Base-by-base conservation (phyloP, 805 yeast genomes). In the Kodamaea laetipori region DNA sequence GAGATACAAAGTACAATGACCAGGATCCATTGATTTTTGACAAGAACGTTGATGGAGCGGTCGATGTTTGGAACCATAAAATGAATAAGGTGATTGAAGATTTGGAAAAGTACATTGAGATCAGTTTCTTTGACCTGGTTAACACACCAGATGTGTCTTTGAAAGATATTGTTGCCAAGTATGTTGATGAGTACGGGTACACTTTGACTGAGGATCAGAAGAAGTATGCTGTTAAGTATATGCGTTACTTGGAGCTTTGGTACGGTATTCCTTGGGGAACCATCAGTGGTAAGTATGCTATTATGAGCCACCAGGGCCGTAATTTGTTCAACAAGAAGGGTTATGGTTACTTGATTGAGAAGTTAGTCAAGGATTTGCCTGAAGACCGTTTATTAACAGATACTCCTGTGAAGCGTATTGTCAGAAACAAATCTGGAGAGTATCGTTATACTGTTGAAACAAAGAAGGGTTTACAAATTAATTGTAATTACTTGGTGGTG, bases 291-390 rank as follows among this genome's bases (percentile, higher is more conserved):
- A 83, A 82, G 51, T 83, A 77, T 55, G 74, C 89, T 1, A 61
- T 76, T n/a, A 76, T 83, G 60, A 87, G 80, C 46, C 83, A 82
- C 52, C 81, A 79, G 39, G 96, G 97, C 1, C 71, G 96, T 52
- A 83, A 90, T 56, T 81, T 90, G n/a, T 69, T 79, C 48, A 84
- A 84, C 38, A 57, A 73, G 39, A 73, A 77, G 50, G 87, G 88
- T 0, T 84, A 82, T 60, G 77, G 71, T 37, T 54, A 59, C 9
- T 64, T 88, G 1, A 61, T 83, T 15, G 66, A 78, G 5, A 67
- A 76, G 41, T 48, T 70, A 8, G 57, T 59, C 2, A 48, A 55
- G 2, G 50, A 59, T 5, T 51, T 84, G 12, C 76, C 81, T 8
- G 4, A 49, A 2, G 61, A 65, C 0, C 58, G 64, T 24, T 53